Evolutionary conservation across 2,329 filamentous ascomycete genomes (phyloP), one percentile per base, ranked within the genome.

Genomic region (Pyrenochaeta sp.): DNA sequence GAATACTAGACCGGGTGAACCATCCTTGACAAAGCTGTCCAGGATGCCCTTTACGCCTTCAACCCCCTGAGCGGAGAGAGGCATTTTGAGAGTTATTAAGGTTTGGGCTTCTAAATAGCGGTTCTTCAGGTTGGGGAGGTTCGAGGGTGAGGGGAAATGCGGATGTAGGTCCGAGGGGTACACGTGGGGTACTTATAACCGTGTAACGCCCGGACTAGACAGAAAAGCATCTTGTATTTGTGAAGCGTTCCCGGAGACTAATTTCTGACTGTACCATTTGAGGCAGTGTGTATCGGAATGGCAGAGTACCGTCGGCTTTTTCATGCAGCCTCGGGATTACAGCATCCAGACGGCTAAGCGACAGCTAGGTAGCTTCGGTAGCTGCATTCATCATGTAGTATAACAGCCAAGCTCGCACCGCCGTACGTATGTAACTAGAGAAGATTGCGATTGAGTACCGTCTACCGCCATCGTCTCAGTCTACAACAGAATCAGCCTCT

Each of bases 1-100:
- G 60, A 82, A 82, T 28, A 81, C 79, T 2, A 82, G 61, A 19
- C 80, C 81, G 2, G 80, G 73, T 8, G 80, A 64, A n/a, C 79
- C 74, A 36, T 72, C 69, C 13, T 68, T 67, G 15, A 70, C 71
- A 3, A 63, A 65, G 12, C 56, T 63, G 52, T 76, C 68, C 13
- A 81, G 71, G 12, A 77, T 71, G 44, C 71, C 66, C 56, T 80
- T 77, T 12, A 82, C 75, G 19, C 58, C 68, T 25, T 75, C 61
- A 1, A 67, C 51, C 30, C 70, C 64, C 61, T 77, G 50, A 2
- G 67, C 45, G 22, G 67, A 72, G 47, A 77, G 61, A 58, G 74
- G 62, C 76, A 78, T 78, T 2, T 6, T 59, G 36, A 22, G 25
- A 34, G 1, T 34, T 19, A 5, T 45, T 8, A 12, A n/a, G 2